phyloP scores from a whole-genome alignment of 257 asterid genomes.

The Echium plantagineum region DNA sequence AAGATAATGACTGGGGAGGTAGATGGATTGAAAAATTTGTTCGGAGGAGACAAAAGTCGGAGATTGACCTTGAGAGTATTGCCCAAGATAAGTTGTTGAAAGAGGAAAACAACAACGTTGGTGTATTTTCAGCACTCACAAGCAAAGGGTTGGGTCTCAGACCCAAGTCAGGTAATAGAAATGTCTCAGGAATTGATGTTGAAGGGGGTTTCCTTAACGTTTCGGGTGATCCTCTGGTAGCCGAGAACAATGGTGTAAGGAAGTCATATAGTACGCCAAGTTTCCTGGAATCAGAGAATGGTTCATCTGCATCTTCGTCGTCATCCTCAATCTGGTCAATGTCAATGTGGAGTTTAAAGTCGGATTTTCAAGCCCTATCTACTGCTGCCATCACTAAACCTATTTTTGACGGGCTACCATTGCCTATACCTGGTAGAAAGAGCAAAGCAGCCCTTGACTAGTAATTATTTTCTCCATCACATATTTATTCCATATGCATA shows the following conservation, averaged over 20 bases:
- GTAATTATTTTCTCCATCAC: conserved; percentile 2
- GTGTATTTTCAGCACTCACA: conserved; percentile 35
- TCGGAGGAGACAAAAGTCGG: conserved; percentile 51
- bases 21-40: conserved; percentile 43
- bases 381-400: conserved; percentile 62
- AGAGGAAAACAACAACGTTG: conserved; percentile 38
- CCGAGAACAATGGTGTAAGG: conserved; percentile 34
- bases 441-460: conserved; percentile 83
- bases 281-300: conserved; percentile 53
- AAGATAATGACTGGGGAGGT: conserved; percentile 22
- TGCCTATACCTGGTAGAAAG: conserved; percentile 38
- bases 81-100: conserved; percentile 57
- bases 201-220: conserved; percentile 39
- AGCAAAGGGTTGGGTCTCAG: conserved; percentile 67
- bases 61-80: conserved; percentile 29
- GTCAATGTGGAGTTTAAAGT: conserved; percentile 68
- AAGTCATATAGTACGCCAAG: conserved; percentile 66
- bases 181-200: conserved; percentile 27
- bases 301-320: conserved; percentile 7
- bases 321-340: conserved; percentile 38
- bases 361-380: conserved; percentile 62
- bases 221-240: conserved; percentile 34
- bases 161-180: conserved; percentile 51
- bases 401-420: conserved; percentile 66
- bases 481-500: background rate